Percentiles rank a stretch among this genome's conserved stretches.
Conservation (phyloP, 2,329 filamentous ascomycete genomes). For the Aspergillus ochraceus region DNA sequence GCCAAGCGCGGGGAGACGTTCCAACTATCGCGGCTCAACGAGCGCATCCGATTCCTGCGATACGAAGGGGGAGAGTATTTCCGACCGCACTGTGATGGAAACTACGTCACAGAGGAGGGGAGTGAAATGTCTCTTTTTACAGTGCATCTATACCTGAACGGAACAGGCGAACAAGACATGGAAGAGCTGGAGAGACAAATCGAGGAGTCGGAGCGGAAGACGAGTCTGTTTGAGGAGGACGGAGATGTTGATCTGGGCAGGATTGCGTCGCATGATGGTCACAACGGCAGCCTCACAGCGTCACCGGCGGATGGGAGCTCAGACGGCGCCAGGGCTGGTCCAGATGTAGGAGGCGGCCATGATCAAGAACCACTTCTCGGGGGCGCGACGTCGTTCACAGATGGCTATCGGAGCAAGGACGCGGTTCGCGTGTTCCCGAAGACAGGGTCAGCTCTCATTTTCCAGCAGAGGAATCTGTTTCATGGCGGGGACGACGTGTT, state of each 20-base stretch:
- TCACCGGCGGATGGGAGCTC: neutral
- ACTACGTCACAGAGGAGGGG: conserved; percentile 59
- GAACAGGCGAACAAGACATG: conserved; percentile 37
- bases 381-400: conserved; percentile 55
- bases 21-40: conserved; percentile 56
- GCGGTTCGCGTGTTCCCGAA: conserved; percentile 49
- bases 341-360: conserved; percentile 6
- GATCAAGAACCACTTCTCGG: conserved; percentile 40
- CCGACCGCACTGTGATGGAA: conserved; percentile 66
- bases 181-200: conserved; percentile 22
- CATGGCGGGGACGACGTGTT: conserved; percentile 57
- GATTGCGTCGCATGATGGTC: neutral
- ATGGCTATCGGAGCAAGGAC: conserved; percentile 28
- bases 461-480: conserved; percentile 54
- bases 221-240: neutral
- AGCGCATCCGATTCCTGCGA: conserved; percentile 71
- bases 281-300: neutral
- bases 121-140: conserved; percentile 55
- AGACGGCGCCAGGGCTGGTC: conserved; percentile 11
- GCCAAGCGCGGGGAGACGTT: conserved; percentile 39
- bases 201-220: conserved; percentile 9
- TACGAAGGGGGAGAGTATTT: conserved; percentile 74
- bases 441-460: conserved; percentile 54
- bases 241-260: neutral
- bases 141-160: conserved; percentile 57